Evolutionary conservation across 768 basidiomycete species (phyloP), one percentile per base, ranked within the genome.

Genomic region (Kondoa malvinella): DNA sequence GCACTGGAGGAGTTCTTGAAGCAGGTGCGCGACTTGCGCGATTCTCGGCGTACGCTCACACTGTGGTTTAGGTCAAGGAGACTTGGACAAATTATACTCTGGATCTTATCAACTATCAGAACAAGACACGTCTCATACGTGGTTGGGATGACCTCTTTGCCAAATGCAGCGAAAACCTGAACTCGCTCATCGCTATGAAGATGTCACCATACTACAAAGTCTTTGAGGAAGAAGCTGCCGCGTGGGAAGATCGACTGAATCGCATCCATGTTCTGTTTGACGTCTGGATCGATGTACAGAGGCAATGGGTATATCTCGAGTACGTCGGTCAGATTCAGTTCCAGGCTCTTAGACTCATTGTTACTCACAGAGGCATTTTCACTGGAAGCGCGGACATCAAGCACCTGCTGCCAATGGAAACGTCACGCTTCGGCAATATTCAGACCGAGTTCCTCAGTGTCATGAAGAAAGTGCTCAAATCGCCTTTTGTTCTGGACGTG

Each of bases 391-490:
- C 92, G 29, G 95, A 99, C 75, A 97, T 99, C 82, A 97, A 97
- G 76, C 95, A 99, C 76, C 85, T 99, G 16, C 85, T 99, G 30
- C 95, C 95, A 0, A 87, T 96, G 70, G 95, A 99, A 79, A 91
- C 86, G 74, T 69, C 72, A 50, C 88, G 95, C 32, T 99, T 99
- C 80, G 87, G 88, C 76, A 96, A 92, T 78, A 99, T 99, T 82
- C 96, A 99, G 76, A 84, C 89, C 58, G 95, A 99, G 76, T 99
- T 99, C 80, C 81, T 97, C 64, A 85, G 89, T 0, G 92, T 96
- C 71, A 97, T 99, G 95, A 97, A 96, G 82, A 94, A 94, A 78
- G 95, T 99, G 68, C 92, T 94, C 84, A 97, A 97, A 78, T 96
- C 94, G 16, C 92, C 95, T 0, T 94, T 96, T 77, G 86, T 97